Evolutionary conservation across 2,329 filamentous ascomycete genomes (phyloP), one percentile per base, ranked within the genome.

Genomic region (Aspergillus sp.): DNA sequence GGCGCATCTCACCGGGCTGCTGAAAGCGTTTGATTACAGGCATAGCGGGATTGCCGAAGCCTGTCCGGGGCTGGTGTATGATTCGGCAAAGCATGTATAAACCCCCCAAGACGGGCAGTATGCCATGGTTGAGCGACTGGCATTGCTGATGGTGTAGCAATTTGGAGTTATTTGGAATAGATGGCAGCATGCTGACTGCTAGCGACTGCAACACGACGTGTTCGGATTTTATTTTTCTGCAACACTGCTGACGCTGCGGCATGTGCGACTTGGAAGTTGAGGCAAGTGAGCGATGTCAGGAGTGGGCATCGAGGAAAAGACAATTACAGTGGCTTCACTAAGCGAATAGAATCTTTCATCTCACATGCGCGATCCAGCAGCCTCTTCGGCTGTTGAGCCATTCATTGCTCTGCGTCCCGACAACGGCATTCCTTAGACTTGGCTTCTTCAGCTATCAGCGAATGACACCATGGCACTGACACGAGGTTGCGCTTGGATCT

Each of bases 1-100:
- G 1, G 74, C 81, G 15, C 91, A 98, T 66, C 66, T 96, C 38
- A 78, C 78, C 32, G 88, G 84, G 30, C 71, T 96, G 62, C 55
- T 83, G 17, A 81, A 77, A 58, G 88, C 88, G 3, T 94, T 95
- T 61, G 84, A 94, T 60, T 80, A 83, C 53, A 78, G 85, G 51
- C 86, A 94, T 58, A 73, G 69, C 35, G 60, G 69, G 24, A 61
- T 69, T 55, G 72, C 69, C 10, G 68, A 66, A 13, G 58, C 62
- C 36, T 80, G 77, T 44, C 34, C 41, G 30, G 44, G 32, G 24
- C 12, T 33, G 31, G 33, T 16, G 12, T 35, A 15, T 43, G 45
- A 44, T 46, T 43, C 38, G 40, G 30, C 27, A 17, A 15, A 19
- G 19, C 26, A 8, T n/a, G 29, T 33, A 32, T 29, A 19, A 32